phyloP scores from a whole-genome alignment of 2,329 filamentous ascomycete species.

The Aspergillus niger region DNA sequence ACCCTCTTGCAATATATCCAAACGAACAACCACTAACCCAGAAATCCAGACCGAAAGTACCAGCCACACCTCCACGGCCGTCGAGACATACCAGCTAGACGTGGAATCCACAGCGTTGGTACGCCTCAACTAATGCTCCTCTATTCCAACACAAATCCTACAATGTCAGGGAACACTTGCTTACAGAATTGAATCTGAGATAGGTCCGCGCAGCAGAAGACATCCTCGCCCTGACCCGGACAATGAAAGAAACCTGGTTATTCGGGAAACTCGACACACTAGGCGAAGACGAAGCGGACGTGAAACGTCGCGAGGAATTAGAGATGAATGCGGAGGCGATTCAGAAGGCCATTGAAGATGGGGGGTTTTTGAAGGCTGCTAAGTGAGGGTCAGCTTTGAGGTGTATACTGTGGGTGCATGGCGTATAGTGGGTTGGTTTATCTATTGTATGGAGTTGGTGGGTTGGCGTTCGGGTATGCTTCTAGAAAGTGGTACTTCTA shows the following conservation, averaged over 20 bases:
- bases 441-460: background rate
- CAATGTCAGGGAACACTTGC: background rate
- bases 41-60: slow-evolving; percentile 48
- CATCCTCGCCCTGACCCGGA: slow-evolving; percentile 60
- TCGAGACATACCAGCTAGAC: slow-evolving; percentile 60
- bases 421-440: background rate
- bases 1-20: no score
- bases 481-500: no score
- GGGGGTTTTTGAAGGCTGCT: slow-evolving; percentile 27
- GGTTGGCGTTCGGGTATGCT: no score
- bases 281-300: slow-evolving; percentile 44
- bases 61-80: slow-evolving; percentile 58
- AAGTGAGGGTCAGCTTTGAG: slow-evolving; percentile 3
- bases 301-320: slow-evolving; percentile 45
- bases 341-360: slow-evolving; percentile 45
- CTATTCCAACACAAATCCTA: background rate
- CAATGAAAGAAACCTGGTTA: slow-evolving; percentile 68
- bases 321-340: slow-evolving; percentile 53
- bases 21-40: no score
- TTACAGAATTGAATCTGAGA: background rate
- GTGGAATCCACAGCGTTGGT: slow-evolving; percentile 62
- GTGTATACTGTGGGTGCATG: background rate
- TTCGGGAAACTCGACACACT: slow-evolving; percentile 66
- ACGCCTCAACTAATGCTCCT: slow-evolving; percentile 16
- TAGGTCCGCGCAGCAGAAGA: slow-evolving; percentile 65